Evolutionary conservation across 176 grass and related monocot genomes (phyloP).

Genomic region (Echinochloa phyllopogon): DNA sequence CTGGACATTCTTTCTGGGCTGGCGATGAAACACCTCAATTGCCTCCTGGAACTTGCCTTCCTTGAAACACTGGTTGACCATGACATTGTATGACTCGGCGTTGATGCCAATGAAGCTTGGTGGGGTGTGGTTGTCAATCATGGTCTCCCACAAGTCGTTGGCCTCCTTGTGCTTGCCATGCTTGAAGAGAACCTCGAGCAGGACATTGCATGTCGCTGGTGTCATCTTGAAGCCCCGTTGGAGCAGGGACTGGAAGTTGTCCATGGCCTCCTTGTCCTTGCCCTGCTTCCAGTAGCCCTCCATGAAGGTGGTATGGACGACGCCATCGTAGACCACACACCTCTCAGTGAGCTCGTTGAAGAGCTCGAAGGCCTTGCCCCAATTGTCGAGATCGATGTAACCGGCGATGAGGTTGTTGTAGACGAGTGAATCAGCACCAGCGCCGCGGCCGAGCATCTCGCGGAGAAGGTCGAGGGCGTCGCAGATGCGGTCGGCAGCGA

Average conservation of each 20-base stretch:
- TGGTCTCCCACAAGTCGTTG: slow-evolving; percentile 52
- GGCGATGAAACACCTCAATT: slow-evolving; percentile 53
- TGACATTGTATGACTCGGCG: slow-evolving; percentile 59
- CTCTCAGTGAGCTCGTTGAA: slow-evolving; percentile 62
- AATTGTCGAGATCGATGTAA: slow-evolving; percentile 48
- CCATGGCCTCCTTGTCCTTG: slow-evolving; percentile 65
- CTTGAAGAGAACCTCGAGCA: slow-evolving; percentile 56
- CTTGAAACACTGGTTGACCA: slow-evolving; percentile 70
- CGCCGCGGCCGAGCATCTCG: slow-evolving; percentile 54
- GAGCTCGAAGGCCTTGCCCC: slow-evolving; percentile 56
- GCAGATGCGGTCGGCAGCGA: slow-evolving; percentile 40
- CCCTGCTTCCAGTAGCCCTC: slow-evolving; percentile 59
- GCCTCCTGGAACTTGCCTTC: slow-evolving; percentile 64
- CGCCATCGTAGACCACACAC: slow-evolving; percentile 64
- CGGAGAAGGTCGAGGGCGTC: slow-evolving; percentile 59
- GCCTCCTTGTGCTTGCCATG: slow-evolving; percentile 62
- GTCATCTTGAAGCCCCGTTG: slow-evolving; percentile 66
- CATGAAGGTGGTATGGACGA: slow-evolving; percentile 63
- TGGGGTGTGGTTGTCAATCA: slow-evolving; percentile 62
- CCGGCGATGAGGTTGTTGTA: slow-evolving; percentile 66
- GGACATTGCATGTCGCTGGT: slow-evolving; percentile 54
- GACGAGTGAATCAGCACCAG: slow-evolving; percentile 56
- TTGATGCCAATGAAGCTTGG: slow-evolving; percentile 58
- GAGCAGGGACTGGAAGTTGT: slow-evolving; percentile 63
- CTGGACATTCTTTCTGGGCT: slow-evolving; percentile 50